Evolutionary conservation across 768 basidiomycete genomes (phyloP), one percentile per base, ranked within the genome.

Genomic region (Goffeauzyma gilvescens): DNA sequence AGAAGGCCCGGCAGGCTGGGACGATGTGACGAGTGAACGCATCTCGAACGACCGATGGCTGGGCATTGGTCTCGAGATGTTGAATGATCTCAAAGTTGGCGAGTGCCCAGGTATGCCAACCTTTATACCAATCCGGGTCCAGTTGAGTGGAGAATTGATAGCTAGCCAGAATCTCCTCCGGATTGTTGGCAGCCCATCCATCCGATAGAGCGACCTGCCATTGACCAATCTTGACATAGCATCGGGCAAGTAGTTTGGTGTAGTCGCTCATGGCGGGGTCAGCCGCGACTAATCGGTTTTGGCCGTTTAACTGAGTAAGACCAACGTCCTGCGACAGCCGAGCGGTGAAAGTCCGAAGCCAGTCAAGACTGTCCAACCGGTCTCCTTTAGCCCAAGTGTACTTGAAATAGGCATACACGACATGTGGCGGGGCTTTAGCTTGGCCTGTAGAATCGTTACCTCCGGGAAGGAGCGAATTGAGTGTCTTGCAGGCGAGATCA

Each of bases 31-130:
- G 72, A 14, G 78, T 76, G 39, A 93, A 71, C 20, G 47, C 47
- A 22, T 48, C 35, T 20, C 35, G 72, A 72, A 9, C 79, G 58
- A 41, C 81, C 78, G 8, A 67, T 62, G 17, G 68, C 66, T 45
- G 72, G n/a, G n/a, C 72, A 34, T 67, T 75, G 32, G 66, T 71
- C 59, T 90, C 86, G 54, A 90, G 67, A 54, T 79, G 74, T 21
- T 73, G 71, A 48, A 96, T 76, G 49, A 95, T 84, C 42, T 95
- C 86, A 50, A 93, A 89, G 63, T 96, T 95, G 3, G 87, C 80
- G 41, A 96, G 68, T 2, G 93, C 90, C 86, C 87, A 98, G 1
- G 85, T 86, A 57, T 98, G 93, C 89, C 89, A 96, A 14, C 90
- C 93, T 60, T 98, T 95, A 65, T 95, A 95, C 93, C 93, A 98